Evolutionary conservation across 805 yeast genomes (phyloP).

Genomic region (Komagataella mondaviorum): DNA sequence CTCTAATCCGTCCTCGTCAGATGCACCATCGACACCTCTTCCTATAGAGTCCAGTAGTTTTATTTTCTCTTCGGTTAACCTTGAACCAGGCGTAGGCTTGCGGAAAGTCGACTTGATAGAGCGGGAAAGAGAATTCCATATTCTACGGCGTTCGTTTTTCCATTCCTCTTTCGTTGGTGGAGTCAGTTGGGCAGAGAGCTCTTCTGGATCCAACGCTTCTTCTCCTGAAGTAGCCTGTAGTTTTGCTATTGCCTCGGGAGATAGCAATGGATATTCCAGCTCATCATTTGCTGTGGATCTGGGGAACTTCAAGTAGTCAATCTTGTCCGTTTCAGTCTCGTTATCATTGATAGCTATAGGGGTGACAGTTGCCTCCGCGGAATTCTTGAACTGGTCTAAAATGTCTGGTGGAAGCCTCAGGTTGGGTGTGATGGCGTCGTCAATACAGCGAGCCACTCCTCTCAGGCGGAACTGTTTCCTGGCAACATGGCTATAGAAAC

Average conservation of each 20-base stretch:
- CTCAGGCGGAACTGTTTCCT: slow-evolving; percentile 62
- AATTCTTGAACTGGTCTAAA: not conserved
- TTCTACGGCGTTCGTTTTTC: slow-evolving; percentile 45
- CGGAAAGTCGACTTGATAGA: slow-evolving; percentile 51
- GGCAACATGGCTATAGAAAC: slow-evolving; percentile 51
- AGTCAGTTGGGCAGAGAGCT: slow-evolving; percentile 2
- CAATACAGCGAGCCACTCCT: slow-evolving; percentile 44
- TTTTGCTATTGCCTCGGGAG: slow-evolving; percentile 6
- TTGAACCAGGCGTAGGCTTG: slow-evolving; percentile 61
- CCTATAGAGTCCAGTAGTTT: slow-evolving; percentile 55
- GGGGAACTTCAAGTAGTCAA: slow-evolving; percentile 5
- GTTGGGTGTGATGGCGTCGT: slow-evolving; percentile 12
- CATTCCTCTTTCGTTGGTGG: slow-evolving; percentile 54
- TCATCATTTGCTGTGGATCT: slow-evolving; percentile 1
- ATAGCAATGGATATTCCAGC: slow-evolving; percentile 12
- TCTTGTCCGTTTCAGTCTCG: not conserved
- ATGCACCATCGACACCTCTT: slow-evolving; percentile 75
- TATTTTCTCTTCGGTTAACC: slow-evolving; percentile 37
- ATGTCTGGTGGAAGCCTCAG: slow-evolving; percentile 1
- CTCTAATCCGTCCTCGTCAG: slow-evolving; percentile 44
- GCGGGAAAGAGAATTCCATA: slow-evolving; percentile 51
- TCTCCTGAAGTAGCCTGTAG: not conserved
- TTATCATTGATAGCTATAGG: slow-evolving; percentile 6
- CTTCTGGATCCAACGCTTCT: not conserved
- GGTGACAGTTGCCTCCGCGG: slow-evolving; percentile 1